Base-by-base conservation (phyloP, 306 rosid genomes). In the Dicorynia guianensis region DNA sequence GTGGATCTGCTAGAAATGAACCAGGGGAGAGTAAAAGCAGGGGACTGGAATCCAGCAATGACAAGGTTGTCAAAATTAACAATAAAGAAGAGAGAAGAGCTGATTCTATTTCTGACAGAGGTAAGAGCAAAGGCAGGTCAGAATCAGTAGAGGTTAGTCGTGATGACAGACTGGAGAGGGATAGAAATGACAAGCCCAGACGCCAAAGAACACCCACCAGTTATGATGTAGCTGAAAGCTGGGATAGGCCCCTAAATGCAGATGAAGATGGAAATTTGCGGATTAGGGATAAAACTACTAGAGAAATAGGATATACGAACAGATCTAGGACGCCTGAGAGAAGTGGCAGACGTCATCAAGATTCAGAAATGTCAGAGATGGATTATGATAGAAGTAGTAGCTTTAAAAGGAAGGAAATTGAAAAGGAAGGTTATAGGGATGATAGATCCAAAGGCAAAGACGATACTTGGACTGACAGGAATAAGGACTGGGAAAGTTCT, bases 271-370 rank as follows among this genome's bases (percentile, higher is more conserved):
- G 84, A 43, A 85, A 30, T 64, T 52, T 34, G 6, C 61, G 88
- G 81, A 61, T 53, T 52, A 92, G 85, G 82, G 99, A 95, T 83
- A 95, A 87, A 75, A 63, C 76, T 75, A 49, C 76, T 12, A 89
- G 84, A 79, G 97, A 95, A 63, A 63, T 53, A 3, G 91, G 91
- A 71, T 87, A 59, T 54, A 47, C 87, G 0, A 84, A 83, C 61
- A 90, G 88, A 80, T 90, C 95, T 15, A 86, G 79, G 75, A 95
- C 96, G 6, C 98, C 98, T n/a, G 98, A 94, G 73, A 90, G 80
- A 87, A 81, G 83, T 54, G 89, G 89, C 14, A 87, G 82, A 79
- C 91, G 85, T 11, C 83, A 85, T 56, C 97, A 86, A 67, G 99
- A 92, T 78, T 79, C 80, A 14, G 97, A 96, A 30, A 76, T 72